Evolutionary conservation across 352 stramenopile genomes (phyloP).

Genomic region (Discostella stelligera): DNA sequence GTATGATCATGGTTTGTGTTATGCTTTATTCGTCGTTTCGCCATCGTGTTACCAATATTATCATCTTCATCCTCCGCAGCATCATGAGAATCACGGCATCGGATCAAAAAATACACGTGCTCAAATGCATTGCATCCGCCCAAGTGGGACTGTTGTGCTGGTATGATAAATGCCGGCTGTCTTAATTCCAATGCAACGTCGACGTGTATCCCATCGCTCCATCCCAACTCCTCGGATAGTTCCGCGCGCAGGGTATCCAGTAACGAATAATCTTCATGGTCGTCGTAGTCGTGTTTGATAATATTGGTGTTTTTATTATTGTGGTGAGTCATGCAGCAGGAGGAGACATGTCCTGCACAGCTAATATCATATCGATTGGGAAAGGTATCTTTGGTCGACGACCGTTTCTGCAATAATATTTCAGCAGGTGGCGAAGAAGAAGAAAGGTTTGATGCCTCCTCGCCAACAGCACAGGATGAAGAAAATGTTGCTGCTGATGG

Average conservation of each 20-base stretch:
- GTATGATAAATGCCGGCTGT: conserved; percentile 48
- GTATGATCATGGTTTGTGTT: neutral
- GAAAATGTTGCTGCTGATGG: neutral
- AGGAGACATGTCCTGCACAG: conserved; percentile 54
- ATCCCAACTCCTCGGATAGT: conserved; percentile 54
- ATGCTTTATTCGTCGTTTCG: neutral
- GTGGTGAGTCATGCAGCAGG: conserved; percentile 21
- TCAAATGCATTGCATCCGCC: conserved; percentile 61
- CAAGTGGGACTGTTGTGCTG: conserved; percentile 33
- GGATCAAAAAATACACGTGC: conserved; percentile 54
- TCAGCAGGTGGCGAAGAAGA: too few relatives aligned
- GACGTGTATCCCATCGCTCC: conserved; percentile 5
- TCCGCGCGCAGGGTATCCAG: conserved; percentile 27
- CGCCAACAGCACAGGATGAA: too few relatives aligned
- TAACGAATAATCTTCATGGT: too few relatives aligned
- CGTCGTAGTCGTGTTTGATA: too few relatives aligned
- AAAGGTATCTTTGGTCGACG: conserved; percentile 62
- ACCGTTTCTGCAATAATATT: conserved; percentile 57
- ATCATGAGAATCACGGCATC: neutral
- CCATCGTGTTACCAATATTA: neutral
- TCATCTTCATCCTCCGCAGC: neutral
- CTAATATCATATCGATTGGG: conserved; percentile 59
- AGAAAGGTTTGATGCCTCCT: too few relatives aligned
- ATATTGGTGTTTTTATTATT: too few relatives aligned
- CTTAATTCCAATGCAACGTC: conserved; percentile 10